Conservation (phyloP, 176 grass and related monocot species). For the Phyllostachys edulis region DNA sequence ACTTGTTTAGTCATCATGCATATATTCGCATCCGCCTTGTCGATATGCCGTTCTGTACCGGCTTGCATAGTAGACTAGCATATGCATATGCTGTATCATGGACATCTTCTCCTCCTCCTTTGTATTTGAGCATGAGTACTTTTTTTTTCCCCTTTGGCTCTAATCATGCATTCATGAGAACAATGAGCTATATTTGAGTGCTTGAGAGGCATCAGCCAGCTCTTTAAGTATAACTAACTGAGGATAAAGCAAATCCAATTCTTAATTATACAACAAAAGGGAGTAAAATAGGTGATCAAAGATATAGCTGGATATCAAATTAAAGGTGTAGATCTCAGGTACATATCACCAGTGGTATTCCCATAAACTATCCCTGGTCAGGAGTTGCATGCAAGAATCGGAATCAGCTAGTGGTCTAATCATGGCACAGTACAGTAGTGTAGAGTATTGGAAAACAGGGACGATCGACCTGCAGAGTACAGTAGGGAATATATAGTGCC, state of each 20-base stretch:
- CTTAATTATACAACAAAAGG: background rate
- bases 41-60: conserved; percentile 13
- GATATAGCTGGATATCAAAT: conserved; percentile 15
- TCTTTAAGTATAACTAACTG: background rate
- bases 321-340: conserved; percentile 5
- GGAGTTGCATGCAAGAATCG: background rate
- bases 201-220: conserved; percentile 24
- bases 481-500: background rate
- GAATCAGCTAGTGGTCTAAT: conserved; percentile 14
- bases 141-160: background rate
- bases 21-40: conserved; percentile 8
- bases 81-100: conserved; percentile 13
- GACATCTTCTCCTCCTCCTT: background rate
- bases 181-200: conserved; percentile 34
- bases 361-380: conserved; percentile 21
- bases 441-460: background rate
- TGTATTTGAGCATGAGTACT: background rate
- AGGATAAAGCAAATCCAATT: conserved; percentile 29
- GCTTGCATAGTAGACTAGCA: conserved; percentile 6
- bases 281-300: background rate
- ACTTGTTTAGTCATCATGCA: conserved; percentile 20
- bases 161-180: conserved; percentile 45
- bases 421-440: background rate
- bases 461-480: background rate
- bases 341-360: background rate